Base-by-base conservation (phyloP, 192 early-diverging fungal genomes). In the Umbelopsis sp. region DNA sequence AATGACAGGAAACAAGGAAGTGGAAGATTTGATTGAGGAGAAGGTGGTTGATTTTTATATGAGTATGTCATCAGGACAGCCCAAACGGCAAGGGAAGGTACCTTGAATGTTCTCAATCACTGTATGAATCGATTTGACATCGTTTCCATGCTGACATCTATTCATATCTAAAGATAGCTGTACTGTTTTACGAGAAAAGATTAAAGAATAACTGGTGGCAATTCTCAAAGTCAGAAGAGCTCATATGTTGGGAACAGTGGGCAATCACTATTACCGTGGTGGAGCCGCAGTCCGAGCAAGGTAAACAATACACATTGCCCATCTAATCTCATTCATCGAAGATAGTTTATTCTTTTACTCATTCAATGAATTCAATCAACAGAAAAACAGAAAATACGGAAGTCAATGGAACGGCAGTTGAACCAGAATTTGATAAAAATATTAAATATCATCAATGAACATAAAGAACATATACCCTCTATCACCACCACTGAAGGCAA, bases 161-260 rank as follows among this genome's bases (percentile, higher is more conserved):
- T 6, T 41, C 9, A 25, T 41, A 41, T 41, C 38, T n/a, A 51
- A 56, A 88, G 87, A 81, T 89, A 44, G 85, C 83, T n/a, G 70
- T 89, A 26, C 74, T 88, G 67, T 89, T 89, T 67, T 85, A 87
- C 32, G 86, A 87, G 69, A 89, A 87, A 71, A 66, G 83, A 66
- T 72, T 81, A 71, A 87, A 87, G 71, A 86, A 87, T 36, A 82
- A 78, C 54, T 89, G 87, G 87, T 89, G 83, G 32, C 76, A 77
- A 45, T 74, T 78, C 32, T 77, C 82, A 17, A 86, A 83, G 69
- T 81, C 83, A 1, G 83, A 87, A 45, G 83, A 85, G 29, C 74
- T 83, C 21, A 83, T 86, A 10, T 88, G 86, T 59, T 89, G 87
- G 87, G 87, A 89, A 69, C 86, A 87, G 65, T 89, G 87, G 87